These are phyloP conservation scores for Aegilops speltoides DNA, from an alignment of 176 grass and related monocot species.

Conservation along the genomic window DNA sequence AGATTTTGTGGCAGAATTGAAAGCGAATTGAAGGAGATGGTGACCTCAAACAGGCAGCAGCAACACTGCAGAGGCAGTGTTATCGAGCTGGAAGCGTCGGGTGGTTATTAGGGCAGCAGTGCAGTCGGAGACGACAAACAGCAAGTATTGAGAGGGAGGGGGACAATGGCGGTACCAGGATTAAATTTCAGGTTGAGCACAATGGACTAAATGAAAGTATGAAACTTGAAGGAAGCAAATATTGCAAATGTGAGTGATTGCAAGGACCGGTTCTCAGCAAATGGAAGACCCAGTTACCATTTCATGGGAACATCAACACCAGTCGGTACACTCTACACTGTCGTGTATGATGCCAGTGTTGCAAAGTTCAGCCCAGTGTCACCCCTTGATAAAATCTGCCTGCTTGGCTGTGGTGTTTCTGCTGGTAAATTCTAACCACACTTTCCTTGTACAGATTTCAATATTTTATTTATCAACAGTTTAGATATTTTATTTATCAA, in stretches of 20 bases:
- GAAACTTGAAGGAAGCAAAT: no score
- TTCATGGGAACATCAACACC: slow-evolving; percentile 97
- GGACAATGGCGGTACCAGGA: no score
- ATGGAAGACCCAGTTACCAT: slow-evolving; percentile 86
- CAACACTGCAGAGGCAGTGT: no score
- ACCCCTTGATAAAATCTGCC: slow-evolving; percentile 84
- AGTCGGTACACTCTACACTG: slow-evolving; percentile 95
- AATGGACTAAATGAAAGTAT: no score
- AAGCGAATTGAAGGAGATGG: no score
- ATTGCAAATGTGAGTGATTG: slow-evolving; percentile 48
- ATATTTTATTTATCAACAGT: not conserved
- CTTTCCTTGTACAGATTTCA: not conserved
- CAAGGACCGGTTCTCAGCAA: slow-evolving; percentile 77
- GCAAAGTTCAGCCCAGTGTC: slow-evolving; percentile 81
- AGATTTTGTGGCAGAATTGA: no score
- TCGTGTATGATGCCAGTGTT: slow-evolving; percentile 93
- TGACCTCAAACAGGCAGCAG: no score
- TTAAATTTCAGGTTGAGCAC: no score
- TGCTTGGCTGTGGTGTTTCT: slow-evolving; percentile 93
- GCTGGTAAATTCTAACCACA: slow-evolving; percentile 53
- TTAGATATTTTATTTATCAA: not conserved
- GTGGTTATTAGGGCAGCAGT: no score
- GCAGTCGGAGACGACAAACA: no score
- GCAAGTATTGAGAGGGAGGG: no score
- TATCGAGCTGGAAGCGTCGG: no score